These are phyloP conservation scores for Phytophthora pinifolia DNA, from an alignment of 352 stramenopile species.

Conservation along the genomic window DNA sequence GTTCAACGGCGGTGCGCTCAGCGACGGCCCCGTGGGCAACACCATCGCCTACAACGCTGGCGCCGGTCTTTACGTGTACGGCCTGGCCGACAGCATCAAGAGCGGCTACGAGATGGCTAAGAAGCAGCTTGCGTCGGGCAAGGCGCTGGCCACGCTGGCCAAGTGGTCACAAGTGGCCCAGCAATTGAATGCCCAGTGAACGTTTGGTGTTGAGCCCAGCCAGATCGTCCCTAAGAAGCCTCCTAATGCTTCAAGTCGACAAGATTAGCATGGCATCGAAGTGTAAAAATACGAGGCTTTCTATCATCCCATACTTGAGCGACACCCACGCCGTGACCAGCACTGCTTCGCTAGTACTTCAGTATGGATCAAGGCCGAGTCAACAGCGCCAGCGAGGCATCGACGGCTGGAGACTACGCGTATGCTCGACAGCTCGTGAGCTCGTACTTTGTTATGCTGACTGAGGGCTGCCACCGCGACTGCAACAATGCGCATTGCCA, in stretches of 20 bases:
- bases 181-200: constrained; percentile 41
- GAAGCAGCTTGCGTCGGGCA: constrained; percentile 66
- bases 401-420: constrained; percentile 13
- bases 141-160: constrained; percentile 60
- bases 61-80: constrained; percentile 97
- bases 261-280: constrained; percentile 29
- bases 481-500: constrained; percentile 46
- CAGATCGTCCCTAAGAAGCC: constrained; percentile 21
- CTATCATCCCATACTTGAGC: constrained; percentile 15
- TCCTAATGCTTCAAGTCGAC: constrained; percentile 16
- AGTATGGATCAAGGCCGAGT: constrained; percentile 20
- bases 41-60: constrained; percentile 98
- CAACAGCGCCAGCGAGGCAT: not conserved
- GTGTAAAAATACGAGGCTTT: constrained; percentile 36
- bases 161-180: constrained; percentile 65
- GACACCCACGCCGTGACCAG: constrained; percentile 7
- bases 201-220: constrained; percentile 19
- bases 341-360: constrained; percentile 6
- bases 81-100: constrained; percentile 87
- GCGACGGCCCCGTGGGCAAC: constrained; percentile 94
- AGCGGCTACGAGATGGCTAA: constrained; percentile 84
- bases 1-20: constrained; percentile 82
- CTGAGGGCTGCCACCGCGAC: constrained; percentile 35
- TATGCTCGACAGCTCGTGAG: constrained; percentile 64
- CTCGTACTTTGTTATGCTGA: constrained; percentile 68